Conservation (phyloP, 1,284 basidiomycete genomes). For the Sanghuangporus baumii region DNA sequence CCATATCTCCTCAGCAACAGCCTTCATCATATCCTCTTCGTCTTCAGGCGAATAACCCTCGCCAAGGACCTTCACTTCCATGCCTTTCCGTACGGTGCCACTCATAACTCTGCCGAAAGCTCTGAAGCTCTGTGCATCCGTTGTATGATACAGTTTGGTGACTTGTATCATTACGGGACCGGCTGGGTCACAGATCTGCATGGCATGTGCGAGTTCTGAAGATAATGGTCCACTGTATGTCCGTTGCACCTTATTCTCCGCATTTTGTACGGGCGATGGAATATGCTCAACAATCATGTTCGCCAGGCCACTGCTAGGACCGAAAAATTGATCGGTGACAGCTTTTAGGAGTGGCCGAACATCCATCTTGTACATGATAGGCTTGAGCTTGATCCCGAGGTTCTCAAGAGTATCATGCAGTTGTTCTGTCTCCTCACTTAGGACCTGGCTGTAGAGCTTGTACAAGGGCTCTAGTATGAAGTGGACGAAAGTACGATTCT, state of each 20-base stretch:
- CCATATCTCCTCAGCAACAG: constrained; percentile 84
- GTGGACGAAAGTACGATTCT: constrained; percentile 87
- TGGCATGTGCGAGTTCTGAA: constrained; percentile 69
- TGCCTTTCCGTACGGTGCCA: constrained; percentile 81
- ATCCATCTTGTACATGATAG: constrained; percentile 97
- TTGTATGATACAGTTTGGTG: constrained; percentile 92
- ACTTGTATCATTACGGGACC: constrained; percentile 92
- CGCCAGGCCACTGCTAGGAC: constrained; percentile 80
- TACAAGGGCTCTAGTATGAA: constrained; percentile 97
- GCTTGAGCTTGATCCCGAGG: constrained; percentile 86
- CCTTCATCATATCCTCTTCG: constrained; percentile 95
- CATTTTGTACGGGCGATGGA: constrained; percentile 75
- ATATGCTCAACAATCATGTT: constrained; percentile 91
- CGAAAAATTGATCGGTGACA: constrained; percentile 94
- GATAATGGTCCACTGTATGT: constrained; percentile 86
- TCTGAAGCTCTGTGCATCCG: constrained; percentile 92
- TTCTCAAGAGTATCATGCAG: constrained; percentile 77
- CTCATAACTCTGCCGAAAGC: constrained; percentile 94
- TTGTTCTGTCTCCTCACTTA: constrained; percentile 86
- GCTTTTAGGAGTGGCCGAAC: constrained; percentile 92
- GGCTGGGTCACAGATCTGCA: constrained; percentile 79
- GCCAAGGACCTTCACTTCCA: constrained; percentile 91
- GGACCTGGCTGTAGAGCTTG: constrained; percentile 93
- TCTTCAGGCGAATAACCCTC: constrained; percentile 97
- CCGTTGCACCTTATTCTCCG: constrained; percentile 69